Base-by-base conservation (phyloP, 106 monocot species). In the Apostasia shenzhenica region DNA sequence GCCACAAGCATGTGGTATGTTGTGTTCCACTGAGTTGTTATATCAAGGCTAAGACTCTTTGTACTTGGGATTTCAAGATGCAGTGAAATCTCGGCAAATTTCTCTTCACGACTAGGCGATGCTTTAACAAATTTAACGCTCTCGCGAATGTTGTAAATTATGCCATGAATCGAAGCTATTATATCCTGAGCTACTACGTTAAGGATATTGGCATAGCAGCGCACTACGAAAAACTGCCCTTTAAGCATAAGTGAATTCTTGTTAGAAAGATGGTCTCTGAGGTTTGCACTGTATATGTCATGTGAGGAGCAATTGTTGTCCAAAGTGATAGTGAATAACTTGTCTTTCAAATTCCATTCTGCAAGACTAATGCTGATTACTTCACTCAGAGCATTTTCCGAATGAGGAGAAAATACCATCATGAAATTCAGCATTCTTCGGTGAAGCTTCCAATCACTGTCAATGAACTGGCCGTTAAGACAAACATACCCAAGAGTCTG, bases 401-500 rank as follows among this genome's bases (percentile, higher is more conserved):
- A 90, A 74, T 94, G 94, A 54, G 90, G 90, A 13, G 94, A 90
- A 14, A 87, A 76, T 50, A 94, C 90, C 84, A 84, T 84, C 86
- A 82, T 81, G 80, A 94, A 94, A 77, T 87, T 94, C 2, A 94
- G 78, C 86, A 94, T 84, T 69, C 94, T 73, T 65, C 69, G 72
- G 38, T 90, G 84, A 54, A 94, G 39, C 63, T 75, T 90, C 89
- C 89, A 94, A 12, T 86, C 89, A 41, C 67, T 72, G 62, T 90
- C 90, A 67, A 94, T 82, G 70, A 82, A 94, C 67, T 89, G 91
- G 8, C 88, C 91, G 13, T 80, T 77, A 3, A 95, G 71, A 39
- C 86, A 88, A 66, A 95, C 76, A 72, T 95, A 95, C 39, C 91
- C 95, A 41, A 95, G 84, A 48, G 91, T 88, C 64, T 95, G 95